Conservation (phyloP, 306 rosid genomes). For the Rosa rugosa region DNA sequence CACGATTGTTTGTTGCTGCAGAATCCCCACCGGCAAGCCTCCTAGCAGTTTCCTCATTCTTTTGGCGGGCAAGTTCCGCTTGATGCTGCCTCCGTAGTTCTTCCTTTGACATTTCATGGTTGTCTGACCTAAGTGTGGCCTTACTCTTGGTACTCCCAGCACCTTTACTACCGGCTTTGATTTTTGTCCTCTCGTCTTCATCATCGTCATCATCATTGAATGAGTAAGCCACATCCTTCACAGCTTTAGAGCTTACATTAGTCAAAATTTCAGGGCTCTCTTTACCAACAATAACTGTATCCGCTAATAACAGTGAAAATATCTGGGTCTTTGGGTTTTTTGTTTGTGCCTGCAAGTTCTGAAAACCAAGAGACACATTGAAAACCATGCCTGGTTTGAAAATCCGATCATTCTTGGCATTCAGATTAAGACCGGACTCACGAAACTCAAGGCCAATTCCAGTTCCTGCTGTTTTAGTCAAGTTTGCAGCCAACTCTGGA, state of each 20-base stretch:
- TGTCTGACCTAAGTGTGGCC: constrained; percentile 40
- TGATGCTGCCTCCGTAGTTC: constrained; percentile 41
- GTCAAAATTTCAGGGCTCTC: constrained; percentile 33
- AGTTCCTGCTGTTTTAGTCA: constrained; percentile 39
- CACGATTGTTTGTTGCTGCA: constrained; percentile 26
- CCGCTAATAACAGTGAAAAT: constrained; percentile 35
- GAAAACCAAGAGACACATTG: constrained; percentile 40
- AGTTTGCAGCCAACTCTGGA: constrained; percentile 29
- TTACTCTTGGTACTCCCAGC: constrained; percentile 18
- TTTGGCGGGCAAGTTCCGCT: constrained; percentile 43
- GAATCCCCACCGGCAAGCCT: constrained; percentile 43
- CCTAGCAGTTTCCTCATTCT: constrained; percentile 42
- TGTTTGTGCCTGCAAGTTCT: constrained; percentile 33
- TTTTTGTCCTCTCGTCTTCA: constrained; percentile 23
- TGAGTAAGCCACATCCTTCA: constrained; percentile 41
- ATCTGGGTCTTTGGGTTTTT: constrained; percentile 30
- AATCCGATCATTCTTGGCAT: constrained; percentile 35
- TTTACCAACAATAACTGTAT: constrained; percentile 35
- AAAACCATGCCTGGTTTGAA: constrained; percentile 39
- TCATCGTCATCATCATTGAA: constrained; percentile 42
- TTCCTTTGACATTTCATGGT: constrained; percentile 43
- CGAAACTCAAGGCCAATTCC: constrained; percentile 45
- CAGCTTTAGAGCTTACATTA: constrained; percentile 33
- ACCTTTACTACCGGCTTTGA: constrained; percentile 10
- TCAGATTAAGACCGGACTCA: constrained; percentile 37